Conservation (phyloP, 1,284 basidiomycete species). For the Ceratobasidium sp. region DNA sequence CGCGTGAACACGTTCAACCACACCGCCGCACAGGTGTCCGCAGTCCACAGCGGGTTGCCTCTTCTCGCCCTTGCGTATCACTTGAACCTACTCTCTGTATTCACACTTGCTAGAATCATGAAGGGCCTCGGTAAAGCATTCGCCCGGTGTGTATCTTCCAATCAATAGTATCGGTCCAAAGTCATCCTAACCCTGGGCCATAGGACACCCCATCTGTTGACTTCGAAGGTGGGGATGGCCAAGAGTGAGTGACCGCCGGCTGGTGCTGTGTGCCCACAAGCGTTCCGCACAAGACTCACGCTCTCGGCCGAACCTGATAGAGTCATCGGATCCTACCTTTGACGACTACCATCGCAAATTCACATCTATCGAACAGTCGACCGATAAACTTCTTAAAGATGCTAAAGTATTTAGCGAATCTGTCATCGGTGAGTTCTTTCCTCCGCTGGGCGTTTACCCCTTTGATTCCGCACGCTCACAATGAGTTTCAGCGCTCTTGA, state of each 20-base stretch:
- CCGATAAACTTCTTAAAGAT: slow-evolving; percentile 93
- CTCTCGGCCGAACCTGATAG: slow-evolving; percentile 57
- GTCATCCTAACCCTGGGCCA: slow-evolving; percentile 2
- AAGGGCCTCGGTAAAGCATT: slow-evolving; percentile 84
- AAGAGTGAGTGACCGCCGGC: slow-evolving; percentile 76
- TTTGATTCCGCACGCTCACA: slow-evolving; percentile 24
- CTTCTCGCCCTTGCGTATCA: background rate
- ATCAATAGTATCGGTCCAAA: background rate
- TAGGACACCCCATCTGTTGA: slow-evolving; percentile 87
- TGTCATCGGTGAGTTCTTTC: slow-evolving; percentile 69
- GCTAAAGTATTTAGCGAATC: slow-evolving; percentile 87
- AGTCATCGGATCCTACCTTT: slow-evolving; percentile 88
- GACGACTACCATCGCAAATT: slow-evolving; percentile 86
- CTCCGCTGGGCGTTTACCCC: background rate
- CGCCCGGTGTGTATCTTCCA: slow-evolving; percentile 66
- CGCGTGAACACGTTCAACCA: slow-evolving; percentile 30
- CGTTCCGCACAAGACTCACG: background rate
- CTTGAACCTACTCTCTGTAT: background rate
- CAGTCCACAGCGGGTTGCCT: slow-evolving; percentile 9
- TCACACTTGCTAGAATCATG: slow-evolving; percentile 61
- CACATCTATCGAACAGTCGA: slow-evolving; percentile 77
- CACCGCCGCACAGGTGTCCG: slow-evolving; percentile 38
- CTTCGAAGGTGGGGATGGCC: slow-evolving; percentile 85
- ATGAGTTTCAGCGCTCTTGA: slow-evolving; percentile 73
- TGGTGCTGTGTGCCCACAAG: background rate